Base-by-base conservation (phyloP, 345 rosid species). In the Citrus mangshanensis region DNA sequence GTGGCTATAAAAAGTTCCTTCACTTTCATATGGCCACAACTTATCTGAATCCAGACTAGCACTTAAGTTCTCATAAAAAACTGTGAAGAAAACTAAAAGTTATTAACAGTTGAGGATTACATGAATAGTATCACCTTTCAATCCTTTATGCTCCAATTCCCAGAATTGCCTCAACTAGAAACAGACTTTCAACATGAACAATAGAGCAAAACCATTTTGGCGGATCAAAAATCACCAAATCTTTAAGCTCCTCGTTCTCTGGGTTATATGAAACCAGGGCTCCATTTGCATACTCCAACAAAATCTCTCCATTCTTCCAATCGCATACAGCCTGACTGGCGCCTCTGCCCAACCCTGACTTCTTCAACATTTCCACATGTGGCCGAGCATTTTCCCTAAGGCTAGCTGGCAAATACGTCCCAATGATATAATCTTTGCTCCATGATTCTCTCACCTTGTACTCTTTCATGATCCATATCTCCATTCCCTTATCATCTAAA, bases 401-500 rank as follows among this genome's bases (percentile, higher is more conserved):
- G 14, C 38, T 61, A 9, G 38, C 25, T 5, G 73, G 80, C 60
- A 76, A 14, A 76, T 70, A 76, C 21, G 40, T 16, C 37, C 76
- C 74, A 32, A 71, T 76, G 10, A 54, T 18, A 22, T 65, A 55
- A 16, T 56, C 28, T 21, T 73, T 73, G 32, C 21, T 67, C 82
- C 68, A 79, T 14, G 77, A 79, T 12, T 79, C 77, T 24, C 40
- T 40, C 10, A 65, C 81, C 1, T 75, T 60, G 71, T 79, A 79
- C 24, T 54, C 77, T 21, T 63, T 72, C 81, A 72, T 72, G 3
- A 78, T 22, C 65, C 81, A 78, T 14, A 54, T 55, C 71, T 71
- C 81, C 7, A 60, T 13, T 9, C 35, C 21, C 28, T 59, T 35
- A 27, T 30, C 42, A 7, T 42, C n/a, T 5, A 49, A 1, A 60